phyloP scores from a whole-genome alignment of 2,329 filamentous ascomycete species.

The Pseudogymnoascus sp. region DNA sequence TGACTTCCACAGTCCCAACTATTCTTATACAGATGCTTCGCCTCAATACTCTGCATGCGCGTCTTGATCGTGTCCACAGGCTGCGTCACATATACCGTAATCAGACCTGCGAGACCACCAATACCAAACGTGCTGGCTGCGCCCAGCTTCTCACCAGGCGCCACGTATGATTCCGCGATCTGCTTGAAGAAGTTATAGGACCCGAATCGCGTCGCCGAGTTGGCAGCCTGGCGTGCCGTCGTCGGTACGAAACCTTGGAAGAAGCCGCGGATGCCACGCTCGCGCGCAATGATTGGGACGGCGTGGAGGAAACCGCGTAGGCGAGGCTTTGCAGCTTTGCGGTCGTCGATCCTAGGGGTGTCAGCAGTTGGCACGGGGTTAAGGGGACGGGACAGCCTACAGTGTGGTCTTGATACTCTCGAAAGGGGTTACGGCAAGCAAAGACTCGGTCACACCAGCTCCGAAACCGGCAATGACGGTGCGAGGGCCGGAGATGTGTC shows the following conservation, averaged over 20 bases:
- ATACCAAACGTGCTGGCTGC: slow-evolving; percentile 82
- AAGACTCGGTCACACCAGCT: slow-evolving; percentile 86
- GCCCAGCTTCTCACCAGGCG: slow-evolving; percentile 90
- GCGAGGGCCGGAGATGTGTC: slow-evolving; percentile 80
- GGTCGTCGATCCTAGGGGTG: slow-evolving; percentile 72
- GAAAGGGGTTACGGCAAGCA: slow-evolving; percentile 90
- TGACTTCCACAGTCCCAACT: slow-evolving; percentile 72
- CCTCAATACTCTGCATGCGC: slow-evolving; percentile 93
- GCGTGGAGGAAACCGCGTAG: slow-evolving; percentile 91
- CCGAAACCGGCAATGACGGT: slow-evolving; percentile 93
- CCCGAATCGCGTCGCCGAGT: slow-evolving; percentile 84
- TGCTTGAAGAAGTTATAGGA: slow-evolving; percentile 88
- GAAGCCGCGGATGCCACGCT: slow-evolving; percentile 84
- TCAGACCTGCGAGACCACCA: slow-evolving; percentile 78
- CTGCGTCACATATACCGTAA: slow-evolving; percentile 75
- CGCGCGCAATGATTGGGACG: slow-evolving; percentile 74
- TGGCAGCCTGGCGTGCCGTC: slow-evolving; percentile 88
- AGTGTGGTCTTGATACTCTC: slow-evolving; percentile 98
- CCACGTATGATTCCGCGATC: slow-evolving; percentile 82
- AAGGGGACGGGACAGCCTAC: slow-evolving; percentile 30
- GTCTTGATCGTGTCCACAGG: slow-evolving; percentile 93
- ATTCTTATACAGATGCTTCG: slow-evolving; percentile 73
- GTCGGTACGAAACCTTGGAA: slow-evolving; percentile 96
- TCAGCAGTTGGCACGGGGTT: neutral
- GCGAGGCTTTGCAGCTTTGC: slow-evolving; percentile 74